Base-by-base conservation (phyloP, 1,284 basidiomycete species). In the Tausonia pullulans region DNA sequence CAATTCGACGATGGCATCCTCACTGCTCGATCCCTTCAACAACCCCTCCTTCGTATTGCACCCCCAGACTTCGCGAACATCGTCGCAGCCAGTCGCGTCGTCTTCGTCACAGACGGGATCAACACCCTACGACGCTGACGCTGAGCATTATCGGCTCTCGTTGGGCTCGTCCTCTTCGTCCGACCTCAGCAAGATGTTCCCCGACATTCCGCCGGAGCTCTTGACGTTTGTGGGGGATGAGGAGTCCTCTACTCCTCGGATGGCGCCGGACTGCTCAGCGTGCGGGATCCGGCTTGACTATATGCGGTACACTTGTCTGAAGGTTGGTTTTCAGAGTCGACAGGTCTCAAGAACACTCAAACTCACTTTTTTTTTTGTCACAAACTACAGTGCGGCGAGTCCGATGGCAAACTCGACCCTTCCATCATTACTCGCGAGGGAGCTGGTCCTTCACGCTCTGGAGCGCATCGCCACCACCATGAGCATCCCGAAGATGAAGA, bases 301-400 rank as follows among this genome's bases (percentile, higher is more conserved):
- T 27, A 84, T 93, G 74, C 85, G 88, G 59, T 94, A 94, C 72
- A 85, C 92, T 13, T 95, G 90, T 71, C 82, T 84, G 6, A 84
- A 39, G 90, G 90, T 11, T 11, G 43, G 3, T 10, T 43, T 41
- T 27, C 3, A 5, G 3, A 84, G 76, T 70, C 2, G 72, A 74
- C 27, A 71, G 72, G 70, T 75, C 73, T 74, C 70, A 70, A 16
- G 74, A 71, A 8, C 16, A 11, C 39, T 8, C 9, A 55, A 40
- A 49, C 48, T 49, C 39, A 6, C 7, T 14, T 14, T 16, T 56
- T 40, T 44, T 13, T 27, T 27, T 27, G 27, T 27, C 27, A 27
- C 27, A 27, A 27, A 27, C 27, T 27, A 8, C 57, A 63, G 62
- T 63, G 62, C 44, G 62, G 62, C 3, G 56, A 58, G 41, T 6